Evolutionary conservation across 2,329 filamentous ascomycete genomes (phyloP), one percentile per base, ranked within the genome.

Genomic region (Apiospora arundinis): DNA sequence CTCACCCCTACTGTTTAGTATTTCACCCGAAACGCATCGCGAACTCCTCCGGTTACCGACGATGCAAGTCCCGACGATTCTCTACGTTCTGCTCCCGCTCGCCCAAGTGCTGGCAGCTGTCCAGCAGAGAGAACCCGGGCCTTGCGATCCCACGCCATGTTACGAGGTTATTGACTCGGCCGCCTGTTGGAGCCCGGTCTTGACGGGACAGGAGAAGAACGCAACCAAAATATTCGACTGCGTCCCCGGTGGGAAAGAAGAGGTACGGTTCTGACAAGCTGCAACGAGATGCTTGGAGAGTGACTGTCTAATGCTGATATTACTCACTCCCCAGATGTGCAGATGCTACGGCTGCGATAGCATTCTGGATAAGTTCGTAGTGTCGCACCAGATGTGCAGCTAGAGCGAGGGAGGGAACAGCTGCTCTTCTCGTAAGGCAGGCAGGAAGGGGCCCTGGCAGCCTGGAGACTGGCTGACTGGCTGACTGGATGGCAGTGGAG

Each of bases 121-220:
- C 44, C 66, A 28, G 14, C 65, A 40, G 28, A 11, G 42, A 6
- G 12, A 70, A 40, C 40, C 52, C 5, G 68, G 68, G 1, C 68
- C 68, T 23, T 70, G 68, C 52, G 45, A 63, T 16, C 25, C 60
- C 7, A 18, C 21, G 16, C 21, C 49, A 11, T 70, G 68, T 9
- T 70, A 70, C 23, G 23, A 25, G 23, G 68, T 70, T 4, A 63
- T 70, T 21, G 68, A 70, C 40, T 70, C 68, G 8, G n/a, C 25
- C 40, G 68, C 52, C 1, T 70, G 68, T n/a, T 70, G 68, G 68
- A 65, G 37, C 21, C 5, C 68, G 12, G 37, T 63, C n/a, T 42
- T 70, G 16, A 46, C 42, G 25, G 68, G 68, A 16, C n/a, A 14
- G 68, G 32, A 63, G 25, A 16, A 32, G n/a, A 48, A 65, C 25